Evolutionary conservation across 345 rosid species (phyloP).

Genomic region (Anacardium occidentale): DNA sequence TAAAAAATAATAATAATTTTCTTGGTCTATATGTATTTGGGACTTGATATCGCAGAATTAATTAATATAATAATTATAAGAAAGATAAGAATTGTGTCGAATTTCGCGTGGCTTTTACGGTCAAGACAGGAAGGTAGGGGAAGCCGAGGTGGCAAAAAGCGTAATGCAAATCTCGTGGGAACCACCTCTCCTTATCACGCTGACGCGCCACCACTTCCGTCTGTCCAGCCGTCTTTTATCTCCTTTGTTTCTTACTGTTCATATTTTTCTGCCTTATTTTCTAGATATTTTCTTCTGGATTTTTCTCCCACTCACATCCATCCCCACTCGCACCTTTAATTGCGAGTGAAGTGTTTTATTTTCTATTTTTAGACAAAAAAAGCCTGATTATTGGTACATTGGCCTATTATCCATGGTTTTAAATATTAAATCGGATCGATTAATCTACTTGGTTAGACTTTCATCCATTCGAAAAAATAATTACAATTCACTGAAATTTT

Average conservation of each 20-base stretch:
- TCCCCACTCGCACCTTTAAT: not conserved
- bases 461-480: no score
- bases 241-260: not conserved
- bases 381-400: no score
- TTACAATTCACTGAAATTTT: no score
- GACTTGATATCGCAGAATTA: no score
- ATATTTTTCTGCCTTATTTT: not conserved
- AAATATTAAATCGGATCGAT: no score
- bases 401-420: no score
- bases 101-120: slow-evolving; percentile 16
- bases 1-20: no score
- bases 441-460: no score
- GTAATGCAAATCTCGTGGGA: slow-evolving; percentile 20
- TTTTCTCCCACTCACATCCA: not conserved
- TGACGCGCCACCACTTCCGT: slow-evolving; percentile 7
- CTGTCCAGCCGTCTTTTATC: slow-evolving; percentile 28
- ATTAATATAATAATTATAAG: no score
- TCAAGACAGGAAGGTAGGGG: slow-evolving; percentile 2
- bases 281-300: slow-evolving; percentile 1
- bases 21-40: no score
- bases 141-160: slow-evolving; percentile 35
- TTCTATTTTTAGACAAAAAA: not conserved
- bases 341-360: not conserved
- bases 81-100: not conserved
- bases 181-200: slow-evolving; percentile 9